Base-by-base conservation (phyloP, 768 basidiomycete species). In the Pholiota molesta region DNA sequence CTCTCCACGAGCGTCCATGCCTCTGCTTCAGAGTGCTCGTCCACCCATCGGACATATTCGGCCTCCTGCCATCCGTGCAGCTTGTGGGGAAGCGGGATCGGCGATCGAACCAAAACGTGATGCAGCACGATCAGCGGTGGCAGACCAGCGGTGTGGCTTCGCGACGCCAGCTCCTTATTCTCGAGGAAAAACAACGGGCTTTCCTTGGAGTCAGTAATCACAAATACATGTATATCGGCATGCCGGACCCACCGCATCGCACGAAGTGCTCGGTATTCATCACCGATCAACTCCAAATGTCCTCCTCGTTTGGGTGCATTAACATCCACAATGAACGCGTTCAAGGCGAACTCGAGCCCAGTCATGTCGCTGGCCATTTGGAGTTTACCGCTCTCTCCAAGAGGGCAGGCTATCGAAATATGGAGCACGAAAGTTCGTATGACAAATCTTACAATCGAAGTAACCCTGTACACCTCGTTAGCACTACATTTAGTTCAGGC, bases 311-410 rank as follows among this genome's bases (percentile, higher is more conserved):
- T 86, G 60, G 84, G 83, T 2, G 78, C 71, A 54, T 81, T 80
- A 59, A 10, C 47, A 26, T 88, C 86, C 1, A 78, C 79, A 77
- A 89, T 79, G 72, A 98, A 92, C 3, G 91, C 85, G 68, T 88
- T 91, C 58, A 99, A 73, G 0, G 92, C 88, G 72, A 99, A 97
- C 77, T 99, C 97, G 62, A 99, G 82, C 72, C 95, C 92, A 0
- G 96, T 92, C 95, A 98, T 97, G 73, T 99, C 97, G 52, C 88
- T 92, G 60, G 95, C 94, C 65, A 99, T 81, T 75, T 97, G 95
- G 26, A 99, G 84, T 72, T 97, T 98, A 14, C 96, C 95, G 61
- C 85, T 84, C 78, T 99, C 97, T 5, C 95, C 91, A 5, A 99
- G 81, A 0, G 96, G 96, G 67, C 88, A 87, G 9, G 90, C 92